These are phyloP conservation scores for Suillus paluster DNA, from an alignment of 768 basidiomycete species.

Conservation along the genomic window DNA sequence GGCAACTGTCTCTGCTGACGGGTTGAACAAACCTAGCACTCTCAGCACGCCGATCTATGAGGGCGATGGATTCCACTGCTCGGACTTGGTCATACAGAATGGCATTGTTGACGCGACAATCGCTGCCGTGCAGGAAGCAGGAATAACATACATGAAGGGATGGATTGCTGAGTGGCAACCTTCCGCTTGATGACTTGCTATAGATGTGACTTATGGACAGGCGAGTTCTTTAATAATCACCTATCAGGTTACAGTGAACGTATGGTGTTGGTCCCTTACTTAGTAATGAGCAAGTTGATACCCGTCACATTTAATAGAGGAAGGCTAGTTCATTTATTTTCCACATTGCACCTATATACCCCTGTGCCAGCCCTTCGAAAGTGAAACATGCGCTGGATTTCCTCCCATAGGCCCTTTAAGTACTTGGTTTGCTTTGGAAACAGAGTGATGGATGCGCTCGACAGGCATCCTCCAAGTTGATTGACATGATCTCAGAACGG, in stretches of 20 bases:
- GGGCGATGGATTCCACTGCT: slow-evolving; percentile 70
- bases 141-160: slow-evolving; percentile 51
- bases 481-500: no score
- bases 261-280: background rate
- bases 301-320: no score
- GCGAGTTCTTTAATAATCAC: background rate
- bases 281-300: no score
- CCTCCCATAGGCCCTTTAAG: no score
- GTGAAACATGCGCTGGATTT: no score
- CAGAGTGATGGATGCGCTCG: no score
- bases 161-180: slow-evolving; percentile 57
- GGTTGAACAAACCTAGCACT: slow-evolving; percentile 50
- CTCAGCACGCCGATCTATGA: slow-evolving; percentile 57
- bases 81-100: slow-evolving; percentile 52
- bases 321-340: no score
- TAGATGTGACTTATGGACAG: background rate
- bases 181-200: background rate
- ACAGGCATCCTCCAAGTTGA: no score
- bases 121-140: slow-evolving; percentile 55
- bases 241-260: background rate
- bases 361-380: no score
- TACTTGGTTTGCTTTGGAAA: no score
- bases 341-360: no score
- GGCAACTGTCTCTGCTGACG: slow-evolving; percentile 65
- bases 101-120: slow-evolving; percentile 56